Conservation (phyloP, 2,329 filamentous ascomycete species). For the Ceratocystis smalleyi region DNA sequence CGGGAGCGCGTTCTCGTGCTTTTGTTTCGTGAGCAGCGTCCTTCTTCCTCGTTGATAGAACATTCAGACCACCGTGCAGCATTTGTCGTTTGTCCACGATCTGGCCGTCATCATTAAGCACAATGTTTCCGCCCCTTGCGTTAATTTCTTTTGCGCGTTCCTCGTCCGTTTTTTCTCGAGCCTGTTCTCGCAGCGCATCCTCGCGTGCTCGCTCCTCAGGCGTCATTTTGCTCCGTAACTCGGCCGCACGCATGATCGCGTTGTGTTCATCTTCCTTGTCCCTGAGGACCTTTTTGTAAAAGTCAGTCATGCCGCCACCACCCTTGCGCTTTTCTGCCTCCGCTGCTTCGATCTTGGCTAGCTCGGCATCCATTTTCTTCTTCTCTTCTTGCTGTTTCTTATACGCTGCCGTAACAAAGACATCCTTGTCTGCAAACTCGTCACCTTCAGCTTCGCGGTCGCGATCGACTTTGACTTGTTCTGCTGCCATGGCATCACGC, state of each 20-base stretch:
- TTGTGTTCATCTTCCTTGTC: constrained; percentile 54
- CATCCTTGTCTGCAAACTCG: constrained; percentile 67
- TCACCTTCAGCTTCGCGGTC: constrained; percentile 70
- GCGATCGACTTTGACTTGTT: constrained; percentile 63
- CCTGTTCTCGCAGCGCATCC: constrained; percentile 17
- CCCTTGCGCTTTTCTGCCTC: constrained; percentile 46
- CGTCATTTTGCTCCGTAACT: constrained; percentile 34
- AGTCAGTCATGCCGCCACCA: constrained; percentile 54
- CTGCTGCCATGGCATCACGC: constrained; percentile 60
- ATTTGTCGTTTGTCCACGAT: constrained; percentile 75
- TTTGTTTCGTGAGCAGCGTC: constrained; percentile 2
- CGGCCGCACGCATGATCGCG: constrained; percentile 52
- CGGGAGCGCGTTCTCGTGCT: constrained; percentile 6
- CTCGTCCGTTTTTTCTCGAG: constrained; percentile 39
- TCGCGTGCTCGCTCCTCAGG: constrained; percentile 23
- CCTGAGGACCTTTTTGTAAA: constrained; percentile 60
- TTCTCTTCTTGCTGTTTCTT: constrained; percentile 69
- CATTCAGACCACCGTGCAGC: constrained; percentile 58
- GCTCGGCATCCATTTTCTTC: constrained; percentile 52
- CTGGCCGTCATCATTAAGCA: constrained; percentile 67
- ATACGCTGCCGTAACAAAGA: constrained; percentile 73
- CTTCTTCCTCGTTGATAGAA: constrained; percentile 30
- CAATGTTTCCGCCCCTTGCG: constrained; percentile 43
- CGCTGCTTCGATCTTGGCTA: constrained; percentile 48
- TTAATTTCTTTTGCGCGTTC: constrained; percentile 55